These are phyloP conservation scores for Cystobasidium tubakii DNA, from an alignment of 768 basidiomycete genomes.

Conservation along the genomic window DNA sequence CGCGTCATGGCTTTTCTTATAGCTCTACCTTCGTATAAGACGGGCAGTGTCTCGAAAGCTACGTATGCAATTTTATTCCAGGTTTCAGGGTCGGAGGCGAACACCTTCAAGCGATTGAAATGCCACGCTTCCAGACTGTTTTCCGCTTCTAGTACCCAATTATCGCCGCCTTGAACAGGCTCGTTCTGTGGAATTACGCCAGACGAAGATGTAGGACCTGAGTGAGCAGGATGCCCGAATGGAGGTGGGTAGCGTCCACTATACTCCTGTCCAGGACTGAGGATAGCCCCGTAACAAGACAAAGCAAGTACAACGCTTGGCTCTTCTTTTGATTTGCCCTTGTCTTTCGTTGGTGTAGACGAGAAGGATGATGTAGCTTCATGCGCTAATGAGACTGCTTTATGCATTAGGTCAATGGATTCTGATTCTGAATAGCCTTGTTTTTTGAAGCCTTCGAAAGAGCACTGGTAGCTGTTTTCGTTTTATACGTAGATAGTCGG, in stretches of 20 bases:
- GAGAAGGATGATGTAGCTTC: not conserved
- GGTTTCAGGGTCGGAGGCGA: conserved; percentile 4
- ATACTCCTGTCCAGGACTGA: conserved; percentile 23
- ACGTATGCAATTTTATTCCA: conserved; percentile 2
- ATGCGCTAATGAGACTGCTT: conserved; percentile 19
- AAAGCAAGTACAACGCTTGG: conserved; percentile 9
- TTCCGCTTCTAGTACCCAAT: not conserved
- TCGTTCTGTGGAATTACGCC: not conserved
- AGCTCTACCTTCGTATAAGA: conserved; percentile 13
- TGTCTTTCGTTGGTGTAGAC: not conserved
- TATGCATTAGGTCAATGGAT: not conserved
- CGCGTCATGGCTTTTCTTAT: conserved; percentile 11
- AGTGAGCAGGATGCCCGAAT: not conserved
- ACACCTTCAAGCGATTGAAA: not conserved
- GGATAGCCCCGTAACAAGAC: conserved; percentile 25
- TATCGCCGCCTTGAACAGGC: not conserved
- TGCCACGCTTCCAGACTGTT: conserved; percentile 1
- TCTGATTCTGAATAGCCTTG: not conserved
- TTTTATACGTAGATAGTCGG: too few relatives aligned
- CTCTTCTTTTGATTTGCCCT: not conserved
- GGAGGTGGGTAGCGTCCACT: conserved; percentile 12
- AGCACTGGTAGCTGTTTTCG: conserved; percentile 7
- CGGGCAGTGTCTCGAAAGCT: conserved; percentile 25
- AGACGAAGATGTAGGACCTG: not conserved
- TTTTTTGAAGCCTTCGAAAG: conserved; percentile 18